Conservation (phyloP, 202 grass and related monocot species). For the Panicum hallii region DNA sequence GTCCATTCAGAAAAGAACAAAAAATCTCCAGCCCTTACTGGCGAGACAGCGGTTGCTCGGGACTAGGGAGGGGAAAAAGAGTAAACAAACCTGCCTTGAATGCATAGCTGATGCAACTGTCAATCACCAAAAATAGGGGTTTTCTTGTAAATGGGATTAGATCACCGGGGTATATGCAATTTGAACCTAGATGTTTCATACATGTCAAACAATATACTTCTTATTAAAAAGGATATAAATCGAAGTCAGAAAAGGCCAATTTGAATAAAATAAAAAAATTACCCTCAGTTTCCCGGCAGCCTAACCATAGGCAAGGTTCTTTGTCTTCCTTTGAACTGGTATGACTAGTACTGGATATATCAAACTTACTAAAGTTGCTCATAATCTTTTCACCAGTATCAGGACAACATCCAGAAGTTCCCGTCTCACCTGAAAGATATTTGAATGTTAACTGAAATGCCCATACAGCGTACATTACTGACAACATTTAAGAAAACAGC, state of each 20-base stretch:
- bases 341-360: slow-evolving; percentile 46
- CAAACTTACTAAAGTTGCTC: slow-evolving; percentile 67
- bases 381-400: slow-evolving; percentile 66
- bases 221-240: slow-evolving; percentile 18
- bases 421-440: slow-evolving; percentile 61
- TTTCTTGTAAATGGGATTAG: slow-evolving; percentile 97
- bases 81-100: slow-evolving; percentile 98
- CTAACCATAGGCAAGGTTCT: slow-evolving; percentile 70
- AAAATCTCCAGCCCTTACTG: not conserved
- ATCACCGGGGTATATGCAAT: slow-evolving; percentile 87
- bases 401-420: slow-evolving; percentile 52
- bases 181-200: slow-evolving; percentile 71
- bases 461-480: not conserved
- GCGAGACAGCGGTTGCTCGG: not conserved
- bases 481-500: slow-evolving; percentile 42
- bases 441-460: slow-evolving; percentile 29
- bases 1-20: not conserved
- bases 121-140: slow-evolving; percentile 91
- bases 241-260: not conserved
- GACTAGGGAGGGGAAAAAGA: slow-evolving; percentile 37
- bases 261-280: slow-evolving; percentile 41
- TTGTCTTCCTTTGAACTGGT: slow-evolving; percentile 45
- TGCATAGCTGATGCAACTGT: slow-evolving; percentile 73
- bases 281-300: slow-evolving; percentile 79
- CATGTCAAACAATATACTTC: slow-evolving; percentile 45